These are phyloP conservation scores for Solanum chmielewskii DNA, from an alignment of 257 asterid species.

Conservation along the genomic window DNA sequence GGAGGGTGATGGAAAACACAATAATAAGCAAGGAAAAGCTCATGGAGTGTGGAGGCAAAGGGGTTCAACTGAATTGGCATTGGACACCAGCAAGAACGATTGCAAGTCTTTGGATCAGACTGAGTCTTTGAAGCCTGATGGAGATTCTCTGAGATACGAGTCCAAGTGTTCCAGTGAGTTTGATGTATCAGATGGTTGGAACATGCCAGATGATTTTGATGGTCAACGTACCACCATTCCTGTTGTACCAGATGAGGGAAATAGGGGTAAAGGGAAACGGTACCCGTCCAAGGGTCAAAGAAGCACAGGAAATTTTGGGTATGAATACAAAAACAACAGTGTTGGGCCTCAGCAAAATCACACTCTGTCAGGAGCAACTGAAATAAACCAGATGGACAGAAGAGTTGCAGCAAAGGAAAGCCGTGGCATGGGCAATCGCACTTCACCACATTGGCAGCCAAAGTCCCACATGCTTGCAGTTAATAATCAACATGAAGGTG, in stretches of 20 bases:
- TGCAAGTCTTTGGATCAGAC: conserved; percentile 16
- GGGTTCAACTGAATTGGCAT: conserved; percentile 26
- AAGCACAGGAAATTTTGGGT: conserved; percentile 22
- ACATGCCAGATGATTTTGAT: conserved; percentile 6
- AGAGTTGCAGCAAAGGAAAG: conserved; percentile 26
- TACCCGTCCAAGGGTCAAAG: conserved; percentile 31
- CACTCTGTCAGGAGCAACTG: conserved; percentile 22
- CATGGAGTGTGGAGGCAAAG: conserved; percentile 59
- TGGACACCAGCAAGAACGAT: conserved; percentile 26
- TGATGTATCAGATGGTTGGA: conserved; percentile 11
- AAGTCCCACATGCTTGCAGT: conserved; percentile 34
- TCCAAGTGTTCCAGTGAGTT: conserved; percentile 4
- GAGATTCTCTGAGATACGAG: conserved; percentile 16
- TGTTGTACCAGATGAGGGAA: conserved; percentile 43
- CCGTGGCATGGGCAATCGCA: conserved; percentile 36
- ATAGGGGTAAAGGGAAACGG: conserved; percentile 51
- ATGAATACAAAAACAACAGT: conserved; percentile 19
- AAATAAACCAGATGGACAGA: conserved; percentile 31
- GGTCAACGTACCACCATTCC: conserved; percentile 15
- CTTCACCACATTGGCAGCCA: conserved; percentile 75
- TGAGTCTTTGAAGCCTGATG: conserved; percentile 20
- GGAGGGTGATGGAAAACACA: conserved; percentile 31
- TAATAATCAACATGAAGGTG: conserved; percentile 26
- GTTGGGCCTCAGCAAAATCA: conserved; percentile 29
- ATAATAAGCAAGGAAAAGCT: conserved; percentile 36